Evolutionary conservation across 2,329 filamentous ascomycete genomes (phyloP).

Genomic region (Beauveria rudraprayagi): DNA sequence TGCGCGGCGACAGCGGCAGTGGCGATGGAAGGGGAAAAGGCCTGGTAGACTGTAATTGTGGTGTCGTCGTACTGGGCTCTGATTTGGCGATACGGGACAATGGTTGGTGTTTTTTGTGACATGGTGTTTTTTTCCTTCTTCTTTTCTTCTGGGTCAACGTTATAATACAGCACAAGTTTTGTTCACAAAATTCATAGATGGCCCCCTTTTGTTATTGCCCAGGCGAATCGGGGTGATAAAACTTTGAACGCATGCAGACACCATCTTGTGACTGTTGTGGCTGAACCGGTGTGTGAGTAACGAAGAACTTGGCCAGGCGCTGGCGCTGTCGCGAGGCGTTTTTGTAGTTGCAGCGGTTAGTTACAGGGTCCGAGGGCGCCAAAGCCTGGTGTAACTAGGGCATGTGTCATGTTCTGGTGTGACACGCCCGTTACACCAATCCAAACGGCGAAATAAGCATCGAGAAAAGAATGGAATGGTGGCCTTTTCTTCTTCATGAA

Average conservation of each 20-base stretch:
- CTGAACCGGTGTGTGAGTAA: constrained; percentile 4
- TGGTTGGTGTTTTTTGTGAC: neutral
- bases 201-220: neutral
- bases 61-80: constrained; percentile 40
- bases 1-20: constrained; percentile 41
- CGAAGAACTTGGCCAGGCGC: neutral
- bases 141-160: neutral
- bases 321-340: neutral
- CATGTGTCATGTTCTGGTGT: too few relatives aligned
- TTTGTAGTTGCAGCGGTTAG: neutral
- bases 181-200: too few relatives aligned
- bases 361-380: too few relatives aligned
- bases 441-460: too few relatives aligned
- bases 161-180: too few relatives aligned
- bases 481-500: too few relatives aligned
- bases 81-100: constrained; percentile 38
- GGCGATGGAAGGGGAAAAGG: constrained; percentile 47
- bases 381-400: too few relatives aligned
- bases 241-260: neutral
- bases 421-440: too few relatives aligned
- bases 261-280: neutral
- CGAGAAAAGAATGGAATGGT: too few relatives aligned
- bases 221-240: neutral
- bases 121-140: neutral
- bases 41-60: constrained; percentile 55